These are phyloP conservation scores for Rhodotorula sp. DNA, from an alignment of 1,284 basidiomycete genomes.

Conservation along the genomic window DNA sequence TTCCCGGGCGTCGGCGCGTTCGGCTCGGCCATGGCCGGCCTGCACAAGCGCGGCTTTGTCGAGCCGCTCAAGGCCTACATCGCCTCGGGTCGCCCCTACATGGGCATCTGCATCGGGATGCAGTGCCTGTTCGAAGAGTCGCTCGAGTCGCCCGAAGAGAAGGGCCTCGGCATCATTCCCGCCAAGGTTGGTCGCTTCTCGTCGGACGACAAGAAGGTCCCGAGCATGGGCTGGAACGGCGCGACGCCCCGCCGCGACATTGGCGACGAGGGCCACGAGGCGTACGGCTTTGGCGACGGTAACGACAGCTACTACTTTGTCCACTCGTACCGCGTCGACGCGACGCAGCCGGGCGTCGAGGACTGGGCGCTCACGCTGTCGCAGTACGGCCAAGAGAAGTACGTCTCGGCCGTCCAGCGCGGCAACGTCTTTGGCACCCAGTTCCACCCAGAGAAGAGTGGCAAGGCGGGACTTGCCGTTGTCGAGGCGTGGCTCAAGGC, in stretches of 20 bases:
- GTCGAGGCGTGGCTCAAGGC: conserved; percentile 79
- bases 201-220: conserved; percentile 75
- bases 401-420: conserved; percentile 79
- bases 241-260: conserved; percentile 52
- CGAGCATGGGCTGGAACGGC: conserved; percentile 98
- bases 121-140: conserved; percentile 90
- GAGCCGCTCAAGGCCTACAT: conserved; percentile 84
- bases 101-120: conserved; percentile 93
- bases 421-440: conserved; percentile 92
- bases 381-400: conserved; percentile 92
- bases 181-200: conserved; percentile 68
- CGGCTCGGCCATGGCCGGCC: conserved; percentile 78
- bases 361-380: conserved; percentile 82
- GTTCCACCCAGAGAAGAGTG: conserved; percentile 99
- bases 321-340: conserved; percentile 86
- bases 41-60: conserved; percentile 71
- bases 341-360: conserved; percentile 58
- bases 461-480: conserved; percentile 80
- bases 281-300: conserved; percentile 53
- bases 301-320: conserved; percentile 87
- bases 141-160: conserved; percentile 63
- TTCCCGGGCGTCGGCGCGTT: conserved; percentile 99
- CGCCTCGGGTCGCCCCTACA: conserved; percentile 82
- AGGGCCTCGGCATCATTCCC: conserved; percentile 73
- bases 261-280: conserved; percentile 51